A percentile compares a stretch with the other conserved stretches of the same genome.
Evolutionary conservation across 768 basidiomycete genomes (phyloP).

Genomic region (Cyclocybe cylindracea): DNA sequence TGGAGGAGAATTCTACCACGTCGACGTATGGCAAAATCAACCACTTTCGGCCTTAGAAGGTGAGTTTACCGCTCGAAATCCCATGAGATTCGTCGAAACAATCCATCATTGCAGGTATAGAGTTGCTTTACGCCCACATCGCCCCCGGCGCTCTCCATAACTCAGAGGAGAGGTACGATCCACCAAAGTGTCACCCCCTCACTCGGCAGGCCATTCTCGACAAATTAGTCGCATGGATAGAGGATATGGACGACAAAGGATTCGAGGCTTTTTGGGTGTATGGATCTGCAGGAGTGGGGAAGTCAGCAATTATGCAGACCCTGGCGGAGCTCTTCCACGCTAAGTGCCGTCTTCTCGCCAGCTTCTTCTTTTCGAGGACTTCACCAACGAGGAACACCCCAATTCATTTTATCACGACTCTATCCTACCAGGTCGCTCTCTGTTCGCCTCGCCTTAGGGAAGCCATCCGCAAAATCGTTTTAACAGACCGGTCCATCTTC

Average conservation of each 20-base stretch:
- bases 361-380: constrained; percentile 8
- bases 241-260: background rate
- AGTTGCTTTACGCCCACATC: background rate
- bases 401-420: background rate
- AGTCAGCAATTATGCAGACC: constrained; percentile 6
- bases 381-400: background rate
- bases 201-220: background rate
- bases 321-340: background rate
- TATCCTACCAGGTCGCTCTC: constrained; percentile 2
- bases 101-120: too few species aligned
- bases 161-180: background rate
- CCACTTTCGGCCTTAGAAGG: too few species aligned
- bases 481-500: background rate
- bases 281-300: constrained; percentile 6
- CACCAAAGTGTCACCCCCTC: background rate
- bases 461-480: background rate
- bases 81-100: too few species aligned
- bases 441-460: background rate
- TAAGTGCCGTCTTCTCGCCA: background rate
- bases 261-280: too few species aligned
- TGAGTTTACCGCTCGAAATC: too few species aligned
- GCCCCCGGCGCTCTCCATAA: background rate
- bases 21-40: too few species aligned
- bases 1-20: too few species aligned
- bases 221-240: background rate